Conservation (phyloP, 2,329 filamentous ascomycete species). For the Periconia sp. region DNA sequence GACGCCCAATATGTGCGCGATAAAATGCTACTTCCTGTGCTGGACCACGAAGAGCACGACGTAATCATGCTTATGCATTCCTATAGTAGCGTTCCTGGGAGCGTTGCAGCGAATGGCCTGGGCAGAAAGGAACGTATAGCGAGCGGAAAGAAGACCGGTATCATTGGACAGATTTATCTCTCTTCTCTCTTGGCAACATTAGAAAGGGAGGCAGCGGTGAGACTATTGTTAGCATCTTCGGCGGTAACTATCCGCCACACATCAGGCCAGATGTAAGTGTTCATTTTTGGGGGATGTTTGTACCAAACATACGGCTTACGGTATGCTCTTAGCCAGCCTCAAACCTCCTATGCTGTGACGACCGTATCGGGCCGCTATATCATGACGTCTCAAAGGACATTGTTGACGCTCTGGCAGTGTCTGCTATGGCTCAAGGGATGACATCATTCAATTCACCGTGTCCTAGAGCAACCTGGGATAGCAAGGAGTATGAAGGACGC, state of each 20-base stretch:
- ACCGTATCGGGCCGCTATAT: conserved; percentile 17
- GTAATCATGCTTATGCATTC: conserved; percentile 19
- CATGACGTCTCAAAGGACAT: conserved; percentile 14
- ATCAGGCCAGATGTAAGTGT: conserved; percentile 19
- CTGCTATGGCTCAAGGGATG: conserved; percentile 18
- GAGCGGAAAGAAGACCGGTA: conserved; percentile 16
- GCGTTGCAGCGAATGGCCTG: conserved; percentile 12
- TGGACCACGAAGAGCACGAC: conserved; percentile 20
- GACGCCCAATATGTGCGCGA: conserved; percentile 14
- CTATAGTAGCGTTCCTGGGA: conserved; percentile 17
- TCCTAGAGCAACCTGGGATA: conserved; percentile 11
- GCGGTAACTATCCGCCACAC: conserved; percentile 19
- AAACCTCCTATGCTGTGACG: conserved; percentile 24
- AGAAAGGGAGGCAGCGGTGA: conserved; percentile 18
- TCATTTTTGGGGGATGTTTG: not conserved
- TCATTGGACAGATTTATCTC: conserved; percentile 21
- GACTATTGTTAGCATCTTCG: conserved; percentile 15
- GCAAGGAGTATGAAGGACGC: conserved; percentile 7
- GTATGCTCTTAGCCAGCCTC: conserved; percentile 2
- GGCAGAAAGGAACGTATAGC: conserved; percentile 8
- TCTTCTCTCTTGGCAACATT: conserved; percentile 10
- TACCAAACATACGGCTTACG: not conserved
- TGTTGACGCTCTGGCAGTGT: conserved; percentile 11
- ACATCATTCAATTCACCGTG: conserved; percentile 10
- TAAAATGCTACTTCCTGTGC: conserved; percentile 14